phyloP scores from a whole-genome alignment of 768 basidiomycete species.

The Suillus decipiens region DNA sequence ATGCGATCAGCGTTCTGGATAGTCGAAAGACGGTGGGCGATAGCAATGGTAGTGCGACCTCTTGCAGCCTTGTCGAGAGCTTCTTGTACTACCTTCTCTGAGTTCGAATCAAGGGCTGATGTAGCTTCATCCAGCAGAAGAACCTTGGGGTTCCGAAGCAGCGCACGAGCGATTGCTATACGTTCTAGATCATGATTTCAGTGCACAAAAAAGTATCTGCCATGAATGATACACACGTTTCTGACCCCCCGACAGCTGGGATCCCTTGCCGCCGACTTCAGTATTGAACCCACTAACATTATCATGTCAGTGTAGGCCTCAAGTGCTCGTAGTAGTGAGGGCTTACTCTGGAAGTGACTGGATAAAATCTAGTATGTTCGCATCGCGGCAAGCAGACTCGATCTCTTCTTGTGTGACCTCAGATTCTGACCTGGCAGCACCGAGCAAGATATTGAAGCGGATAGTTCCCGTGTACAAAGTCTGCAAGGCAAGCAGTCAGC shows the following conservation, averaged over 20 bases:
- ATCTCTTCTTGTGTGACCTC: slow-evolving; percentile 88
- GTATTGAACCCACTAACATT: slow-evolving; percentile 81
- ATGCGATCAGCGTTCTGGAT: too few species aligned
- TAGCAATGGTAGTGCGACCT: too few species aligned
- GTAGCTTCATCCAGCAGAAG: too few species aligned
- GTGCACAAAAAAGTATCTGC: too few species aligned
- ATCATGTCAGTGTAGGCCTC: slow-evolving; percentile 16
- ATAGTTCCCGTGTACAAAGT: slow-evolving; percentile 87
- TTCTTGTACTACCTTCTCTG: too few species aligned
- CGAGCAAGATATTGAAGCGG: slow-evolving; percentile 88
- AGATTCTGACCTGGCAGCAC: slow-evolving; percentile 70
- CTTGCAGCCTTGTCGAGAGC: too few species aligned
- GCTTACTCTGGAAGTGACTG: slow-evolving; percentile 75
- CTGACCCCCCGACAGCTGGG: slow-evolving; percentile 86
- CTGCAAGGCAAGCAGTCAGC: slow-evolving; percentile 18
- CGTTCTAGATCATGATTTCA: too few species aligned
- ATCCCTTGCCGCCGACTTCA: slow-evolving; percentile 87
- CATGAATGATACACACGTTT: slow-evolving; percentile 53
- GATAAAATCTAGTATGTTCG: slow-evolving; percentile 92
- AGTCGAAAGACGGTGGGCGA: too few species aligned
- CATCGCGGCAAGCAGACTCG: slow-evolving; percentile 79
- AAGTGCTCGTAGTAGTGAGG: background rate
- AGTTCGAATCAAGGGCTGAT: too few species aligned
- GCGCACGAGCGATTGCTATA: too few species aligned
- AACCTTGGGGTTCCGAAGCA: too few species aligned